Conservation (phyloP, 2,329 filamentous ascomycete genomes). For the Arthrobotrys sinensis region DNA sequence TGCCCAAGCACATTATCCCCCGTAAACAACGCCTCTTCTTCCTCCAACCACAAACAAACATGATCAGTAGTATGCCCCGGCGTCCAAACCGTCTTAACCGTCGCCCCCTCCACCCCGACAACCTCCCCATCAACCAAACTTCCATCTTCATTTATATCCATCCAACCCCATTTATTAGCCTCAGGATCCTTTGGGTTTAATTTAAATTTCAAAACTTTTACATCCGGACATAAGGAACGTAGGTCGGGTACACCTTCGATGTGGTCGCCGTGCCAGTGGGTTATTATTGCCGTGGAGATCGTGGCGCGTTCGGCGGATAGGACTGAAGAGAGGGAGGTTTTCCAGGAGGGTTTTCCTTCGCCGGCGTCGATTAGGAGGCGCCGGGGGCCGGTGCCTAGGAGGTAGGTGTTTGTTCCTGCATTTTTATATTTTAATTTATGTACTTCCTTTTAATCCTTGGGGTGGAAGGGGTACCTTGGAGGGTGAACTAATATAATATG, state of each 20-base stretch:
- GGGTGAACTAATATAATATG: conserved; percentile 71
- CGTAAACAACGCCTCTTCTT: conserved; percentile 87
- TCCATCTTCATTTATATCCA: conserved; percentile 70
- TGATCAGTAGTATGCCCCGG: conserved; percentile 88
- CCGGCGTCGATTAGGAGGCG: conserved; percentile 92
- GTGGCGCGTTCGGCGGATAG: conserved; percentile 78
- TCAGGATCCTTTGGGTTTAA: conserved; percentile 72
- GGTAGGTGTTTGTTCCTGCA: conserved; percentile 90
- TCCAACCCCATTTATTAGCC: conserved; percentile 65
- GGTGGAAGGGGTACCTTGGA: conserved; percentile 72
- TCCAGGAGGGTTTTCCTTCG: conserved; percentile 84
- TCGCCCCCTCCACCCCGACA: conserved; percentile 75
- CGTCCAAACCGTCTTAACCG: conserved; percentile 77
- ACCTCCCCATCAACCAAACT: conserved; percentile 72
- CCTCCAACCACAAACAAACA: conserved; percentile 81
- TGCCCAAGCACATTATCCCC: conserved; percentile 88
- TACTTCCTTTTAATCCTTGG: neutral
- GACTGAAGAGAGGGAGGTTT: conserved; percentile 75
- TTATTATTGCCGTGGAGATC: conserved; percentile 81
- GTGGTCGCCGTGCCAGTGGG: conserved; percentile 95
- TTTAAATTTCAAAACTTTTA: conserved; percentile 75
- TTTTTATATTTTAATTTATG: conserved; percentile 11
- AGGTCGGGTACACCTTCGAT: conserved; percentile 82
- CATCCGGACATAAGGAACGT: conserved; percentile 75
- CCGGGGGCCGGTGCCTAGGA: conserved; percentile 80